Evolutionary conservation across 225 moss, liverwort and hornwort genomes (phyloP).

Genomic region (Sphagnum tenellum): DNA sequence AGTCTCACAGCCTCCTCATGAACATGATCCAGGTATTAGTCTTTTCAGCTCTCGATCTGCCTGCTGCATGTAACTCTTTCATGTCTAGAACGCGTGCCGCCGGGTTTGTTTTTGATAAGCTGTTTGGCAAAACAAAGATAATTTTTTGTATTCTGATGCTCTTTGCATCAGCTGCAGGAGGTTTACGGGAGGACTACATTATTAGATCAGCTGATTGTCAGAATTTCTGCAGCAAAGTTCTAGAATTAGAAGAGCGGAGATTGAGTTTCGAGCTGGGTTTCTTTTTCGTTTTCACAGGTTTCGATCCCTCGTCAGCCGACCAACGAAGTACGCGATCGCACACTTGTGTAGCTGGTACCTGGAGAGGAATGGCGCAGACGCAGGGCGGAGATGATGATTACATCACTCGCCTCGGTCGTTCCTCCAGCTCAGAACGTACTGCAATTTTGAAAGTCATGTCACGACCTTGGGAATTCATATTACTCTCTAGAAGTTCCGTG

Average conservation of each 20-base stretch:
- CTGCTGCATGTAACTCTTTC: not conserved
- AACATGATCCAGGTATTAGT: slow-evolving; percentile 6
- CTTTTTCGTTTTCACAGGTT: not conserved
- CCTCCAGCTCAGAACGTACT: slow-evolving; percentile 30
- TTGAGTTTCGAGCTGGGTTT: not conserved
- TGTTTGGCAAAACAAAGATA: too few species aligned
- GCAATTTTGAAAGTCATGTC: not conserved
- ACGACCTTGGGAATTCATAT: too few species aligned
- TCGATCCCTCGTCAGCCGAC: not conserved
- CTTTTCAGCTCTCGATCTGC: not conserved
- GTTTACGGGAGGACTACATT: not conserved
- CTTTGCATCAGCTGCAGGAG: too few species aligned
- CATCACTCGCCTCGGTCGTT: slow-evolving; percentile 29
- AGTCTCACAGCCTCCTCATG: slow-evolving; percentile 23
- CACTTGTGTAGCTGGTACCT: not conserved
- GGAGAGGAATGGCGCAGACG: slow-evolving; percentile 25
- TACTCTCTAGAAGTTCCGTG: too few species aligned
- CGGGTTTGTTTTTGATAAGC: too few species aligned
- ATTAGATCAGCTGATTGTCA: not conserved
- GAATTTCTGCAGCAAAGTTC: not conserved
- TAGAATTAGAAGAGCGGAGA: not conserved
- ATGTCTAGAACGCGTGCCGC: too few species aligned
- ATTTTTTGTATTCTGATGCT: too few species aligned
- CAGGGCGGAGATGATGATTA: slow-evolving; percentile 6
- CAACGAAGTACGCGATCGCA: not conserved